Conservation (phyloP, 2,329 filamentous ascomycete species). For the Sporothrix protearum region DNA sequence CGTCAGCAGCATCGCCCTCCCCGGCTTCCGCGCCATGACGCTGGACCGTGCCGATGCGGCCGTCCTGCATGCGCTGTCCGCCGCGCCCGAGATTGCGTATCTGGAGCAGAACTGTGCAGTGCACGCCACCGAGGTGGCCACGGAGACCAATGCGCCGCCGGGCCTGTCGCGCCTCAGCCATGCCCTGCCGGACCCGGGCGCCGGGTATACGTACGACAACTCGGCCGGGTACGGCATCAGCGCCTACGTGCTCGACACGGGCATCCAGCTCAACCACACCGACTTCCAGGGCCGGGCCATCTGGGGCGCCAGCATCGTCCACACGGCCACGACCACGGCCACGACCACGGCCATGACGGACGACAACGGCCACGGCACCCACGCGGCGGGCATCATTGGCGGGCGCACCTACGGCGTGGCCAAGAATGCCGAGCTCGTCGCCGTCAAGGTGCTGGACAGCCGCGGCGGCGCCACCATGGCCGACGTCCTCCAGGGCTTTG, state of each 20-base stretch:
- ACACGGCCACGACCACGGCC: conserved; percentile 17
- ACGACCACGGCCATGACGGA: conserved; percentile 12
- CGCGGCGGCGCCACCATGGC: conserved; percentile 48
- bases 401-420: conserved; percentile 60
- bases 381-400: conserved; percentile 61
- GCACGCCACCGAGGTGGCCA: conserved; percentile 38
- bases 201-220: conserved; percentile 51
- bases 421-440: conserved; percentile 47
- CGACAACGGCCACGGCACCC: conserved; percentile 28
- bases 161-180: conserved; percentile 55
- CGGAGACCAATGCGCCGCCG: conserved; percentile 52
- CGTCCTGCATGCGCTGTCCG: conserved; percentile 44
- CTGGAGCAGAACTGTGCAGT: conserved; percentile 50
- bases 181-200: conserved; percentile 33
- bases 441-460: conserved; percentile 60
- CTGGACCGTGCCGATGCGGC: conserved; percentile 35
- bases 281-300: conserved; percentile 55
- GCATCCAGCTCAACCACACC: conserved; percentile 53
- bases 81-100: conserved; percentile 42
- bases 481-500: conserved; percentile 56
- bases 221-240: conserved; percentile 54
- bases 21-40: conserved; percentile 51
- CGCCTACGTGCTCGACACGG: conserved; percentile 63
- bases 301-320: conserved; percentile 9
- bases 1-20: conserved; percentile 47